Base-by-base conservation (phyloP, 2,329 filamentous ascomycete genomes). In the Sporothrix schenckii region DNA sequence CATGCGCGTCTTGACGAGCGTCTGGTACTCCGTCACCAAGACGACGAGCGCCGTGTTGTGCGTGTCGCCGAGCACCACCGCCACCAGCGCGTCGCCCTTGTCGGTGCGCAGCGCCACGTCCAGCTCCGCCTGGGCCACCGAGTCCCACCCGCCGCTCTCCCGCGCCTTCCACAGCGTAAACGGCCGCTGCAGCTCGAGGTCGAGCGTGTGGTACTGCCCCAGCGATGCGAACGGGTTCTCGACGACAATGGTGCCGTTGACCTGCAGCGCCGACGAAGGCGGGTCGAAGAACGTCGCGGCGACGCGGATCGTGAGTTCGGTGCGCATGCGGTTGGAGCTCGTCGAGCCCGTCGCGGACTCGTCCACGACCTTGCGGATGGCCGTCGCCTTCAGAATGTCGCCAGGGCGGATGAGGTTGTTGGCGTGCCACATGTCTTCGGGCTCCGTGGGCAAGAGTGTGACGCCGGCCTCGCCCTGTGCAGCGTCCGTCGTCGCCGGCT, bases 51-150 rank as follows among this genome's bases (percentile, higher is more conserved):
- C 91, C 63, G 63, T 52, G 47, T 52, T 50, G 19, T 92, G 80
- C 19, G 92, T 91, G 76, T 98, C 94, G 76, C 97, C 92, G 91
- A 99, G 94, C 30, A 98, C 92, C 0, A 98, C 90, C 0, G 95
- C 94, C 69, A 93, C 92, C 21, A 97, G 86, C 72, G 94, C 91
- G 0, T 93, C 93, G 72, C 91, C 89, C 76, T 90, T 89, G 74
- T 92, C 90, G 75, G 92, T 88, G 75, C 92, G 89, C 16, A 94
- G 85, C 0, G 93, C 91, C 78, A 97, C 92, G 70, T 87, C 84
- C 13, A 99, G 85, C 60, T 92, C 90, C 71, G 92, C 89, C 63
- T 91, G 83, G 3, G 94, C 92, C 13, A 99, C 89, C 74, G 91
- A 94, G 80, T 99, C 95, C 95, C 95, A 99, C 6, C 41, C 41